phyloP scores from a whole-genome alignment of 805 yeast species.

The Lipomyces japonicus region DNA sequence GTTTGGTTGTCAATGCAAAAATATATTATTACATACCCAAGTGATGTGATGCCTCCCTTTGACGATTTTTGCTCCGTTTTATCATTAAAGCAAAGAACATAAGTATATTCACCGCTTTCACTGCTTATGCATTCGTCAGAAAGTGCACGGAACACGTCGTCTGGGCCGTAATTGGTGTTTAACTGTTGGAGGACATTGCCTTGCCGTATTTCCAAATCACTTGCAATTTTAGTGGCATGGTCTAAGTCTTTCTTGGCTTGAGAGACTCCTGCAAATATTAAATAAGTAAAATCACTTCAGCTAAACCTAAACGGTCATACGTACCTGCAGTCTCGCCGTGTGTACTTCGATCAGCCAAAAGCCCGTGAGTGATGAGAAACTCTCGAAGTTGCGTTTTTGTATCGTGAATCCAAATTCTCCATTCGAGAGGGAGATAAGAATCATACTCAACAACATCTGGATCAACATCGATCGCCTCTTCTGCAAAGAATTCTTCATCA shows the following conservation, averaged over 20 bases:
- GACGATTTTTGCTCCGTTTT: conserved; percentile 54
- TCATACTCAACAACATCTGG: conserved; percentile 12
- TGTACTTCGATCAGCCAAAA: conserved; percentile 18
- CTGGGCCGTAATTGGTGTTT: conserved; percentile 48
- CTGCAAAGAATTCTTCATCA: conserved; percentile 18
- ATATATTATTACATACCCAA: conserved; percentile 45
- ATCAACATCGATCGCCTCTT: conserved; percentile 6
- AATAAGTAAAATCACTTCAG: neutral
- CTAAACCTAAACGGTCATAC: neutral
- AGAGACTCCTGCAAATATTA: conserved; percentile 6
- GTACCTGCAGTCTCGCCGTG: conserved; percentile 14
- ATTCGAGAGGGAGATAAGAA: conserved; percentile 14
- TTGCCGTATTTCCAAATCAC: conserved; percentile 25
- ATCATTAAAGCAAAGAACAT: conserved; percentile 58
- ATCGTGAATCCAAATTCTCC: conserved; percentile 21
- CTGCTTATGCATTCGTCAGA: conserved; percentile 47
- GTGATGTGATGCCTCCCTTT: conserved; percentile 41
- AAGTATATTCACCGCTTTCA: conserved; percentile 66
- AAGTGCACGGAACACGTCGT: conserved; percentile 61
- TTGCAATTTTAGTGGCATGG: conserved; percentile 3
- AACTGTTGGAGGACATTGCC: conserved; percentile 28
- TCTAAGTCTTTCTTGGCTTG: conserved; percentile 21
- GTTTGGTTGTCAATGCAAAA: conserved; percentile 12
- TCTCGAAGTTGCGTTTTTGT: conserved; percentile 6
- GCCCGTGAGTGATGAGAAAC: conserved; percentile 16